Conservation (phyloP, 148 eudicot species). For the Linanthus parryae region DNA sequence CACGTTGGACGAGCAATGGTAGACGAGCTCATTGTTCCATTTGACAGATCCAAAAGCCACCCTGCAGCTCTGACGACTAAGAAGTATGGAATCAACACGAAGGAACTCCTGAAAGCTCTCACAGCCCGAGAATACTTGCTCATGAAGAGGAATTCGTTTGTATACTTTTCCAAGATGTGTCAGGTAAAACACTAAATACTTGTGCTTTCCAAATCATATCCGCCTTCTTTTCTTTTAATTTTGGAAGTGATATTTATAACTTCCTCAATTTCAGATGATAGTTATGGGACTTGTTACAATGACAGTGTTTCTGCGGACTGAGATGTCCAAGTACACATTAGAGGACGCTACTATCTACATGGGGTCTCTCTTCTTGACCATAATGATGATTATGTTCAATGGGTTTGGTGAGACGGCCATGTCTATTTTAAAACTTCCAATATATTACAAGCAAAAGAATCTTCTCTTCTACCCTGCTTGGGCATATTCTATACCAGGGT, state of each 20-base stretch:
- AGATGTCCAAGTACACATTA: conserved; percentile 17
- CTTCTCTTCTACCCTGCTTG: conserved; percentile 38
- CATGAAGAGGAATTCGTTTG: conserved; percentile 35
- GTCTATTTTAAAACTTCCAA: conserved; percentile 26
- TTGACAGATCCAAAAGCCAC: conserved; percentile 32
- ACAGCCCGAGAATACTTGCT: conserved; percentile 25
- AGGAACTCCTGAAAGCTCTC: conserved; percentile 29
- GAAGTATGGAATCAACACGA: conserved; percentile 21
- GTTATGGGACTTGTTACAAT: conserved; percentile 15
- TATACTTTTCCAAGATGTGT: conserved; percentile 22
- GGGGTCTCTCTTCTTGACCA: conserved; percentile 22
- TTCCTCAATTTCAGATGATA: conserved; percentile 23
- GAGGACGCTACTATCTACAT: conserved; percentile 16
- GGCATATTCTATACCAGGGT: conserved; percentile 31
- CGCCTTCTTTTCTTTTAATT: not conserved
- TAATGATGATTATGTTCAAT: conserved; percentile 19
- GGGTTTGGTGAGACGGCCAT: conserved; percentile 32
- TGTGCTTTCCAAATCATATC: not conserved
- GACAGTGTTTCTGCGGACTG: conserved; percentile 27
- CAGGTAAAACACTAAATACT: conserved; percentile 7
- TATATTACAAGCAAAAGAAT: conserved; percentile 38
- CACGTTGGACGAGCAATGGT: conserved; percentile 20
- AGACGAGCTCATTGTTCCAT: conserved; percentile 30
- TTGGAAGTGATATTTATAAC: no score
- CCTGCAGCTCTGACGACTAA: conserved; percentile 29